Base-by-base conservation (phyloP, 2,329 filamentous ascomycete species). In the Arthrobotrys musiformis region DNA sequence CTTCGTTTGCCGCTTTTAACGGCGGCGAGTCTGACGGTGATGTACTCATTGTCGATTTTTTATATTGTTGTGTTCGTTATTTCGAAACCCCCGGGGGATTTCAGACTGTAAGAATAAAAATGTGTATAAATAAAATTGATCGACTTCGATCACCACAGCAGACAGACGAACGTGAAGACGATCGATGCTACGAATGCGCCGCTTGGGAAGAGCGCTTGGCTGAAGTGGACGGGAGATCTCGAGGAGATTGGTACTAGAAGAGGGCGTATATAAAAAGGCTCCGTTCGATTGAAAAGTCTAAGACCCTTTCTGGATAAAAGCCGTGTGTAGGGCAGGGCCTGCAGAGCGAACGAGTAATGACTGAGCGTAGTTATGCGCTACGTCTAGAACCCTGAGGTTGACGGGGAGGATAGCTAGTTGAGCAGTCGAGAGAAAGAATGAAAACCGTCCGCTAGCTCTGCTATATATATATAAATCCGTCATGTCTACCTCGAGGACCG, bases 381-480 rank as follows among this genome's bases (percentile, higher is more conserved):
- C 17, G 60, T 66, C 52, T 67, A 46, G 58, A 70, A 67, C 66
- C 73, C 50, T 52, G 30, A 40, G 56, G 67, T 40, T 52, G 54
- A 54, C 42, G 28, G 42, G 28, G 52, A 44, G 60, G 35, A 64
- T 54, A 50, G 56, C 22, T 76, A 50, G 40, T 22, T 60, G 37
- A 52, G 40, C 42, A 52, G 48, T 35, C 37, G 33, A 60, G 40
- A 58, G 44, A 26, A 60, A 8, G 2, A 15, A 15, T 40, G 17
- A 70, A 76, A 77, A 77, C 48, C 50, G 73, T 67, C 73, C 66
- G 73, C 66, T 66, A 70, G 48, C 66, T 46, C 60, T 48, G 54
- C 37, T 77, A 70, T 77, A 77, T 77, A 77, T 77, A 77, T 44
- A 61, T 60, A 44, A 58, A 58, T 58, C 50, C 50, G 50, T 28